Evolutionary conservation across 805 yeast species (phyloP).

Genomic region (Myxozyma nipponensis): DNA sequence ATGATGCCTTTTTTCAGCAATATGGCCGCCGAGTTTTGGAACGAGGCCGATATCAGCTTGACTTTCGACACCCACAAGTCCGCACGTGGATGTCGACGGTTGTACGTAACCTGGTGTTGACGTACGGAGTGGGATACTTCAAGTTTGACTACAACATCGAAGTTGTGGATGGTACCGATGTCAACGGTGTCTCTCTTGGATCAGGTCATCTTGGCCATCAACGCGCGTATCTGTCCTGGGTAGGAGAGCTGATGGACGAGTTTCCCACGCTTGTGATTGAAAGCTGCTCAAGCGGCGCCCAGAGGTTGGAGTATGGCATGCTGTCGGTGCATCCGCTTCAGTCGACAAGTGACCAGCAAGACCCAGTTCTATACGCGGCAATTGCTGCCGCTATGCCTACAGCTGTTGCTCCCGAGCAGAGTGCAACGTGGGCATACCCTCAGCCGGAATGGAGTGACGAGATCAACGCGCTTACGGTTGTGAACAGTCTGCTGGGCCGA

Average conservation of each 20-base stretch:
- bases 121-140: neutral
- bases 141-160: constrained; percentile 3
- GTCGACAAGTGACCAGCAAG: no score
- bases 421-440: no score
- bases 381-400: no score
- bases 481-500: no score
- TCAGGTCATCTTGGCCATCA: neutral
- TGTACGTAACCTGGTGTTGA: neutral
- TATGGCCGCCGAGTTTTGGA: neutral
- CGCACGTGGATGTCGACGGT: neutral
- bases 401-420: no score
- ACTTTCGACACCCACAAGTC: neutral
- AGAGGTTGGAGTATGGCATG: no score
- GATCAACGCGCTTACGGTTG: no score
- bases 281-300: no score
- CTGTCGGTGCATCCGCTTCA: no score
- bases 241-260: neutral
- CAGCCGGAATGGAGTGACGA: no score
- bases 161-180: neutral
- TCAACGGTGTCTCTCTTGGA: neutral
- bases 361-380: no score
- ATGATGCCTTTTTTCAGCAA: neutral
- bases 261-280: no score
- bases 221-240: neutral
- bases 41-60: neutral